Evolutionary conservation across 106 monocot species (phyloP).

Genomic region (Dendrobium catenatum): DNA sequence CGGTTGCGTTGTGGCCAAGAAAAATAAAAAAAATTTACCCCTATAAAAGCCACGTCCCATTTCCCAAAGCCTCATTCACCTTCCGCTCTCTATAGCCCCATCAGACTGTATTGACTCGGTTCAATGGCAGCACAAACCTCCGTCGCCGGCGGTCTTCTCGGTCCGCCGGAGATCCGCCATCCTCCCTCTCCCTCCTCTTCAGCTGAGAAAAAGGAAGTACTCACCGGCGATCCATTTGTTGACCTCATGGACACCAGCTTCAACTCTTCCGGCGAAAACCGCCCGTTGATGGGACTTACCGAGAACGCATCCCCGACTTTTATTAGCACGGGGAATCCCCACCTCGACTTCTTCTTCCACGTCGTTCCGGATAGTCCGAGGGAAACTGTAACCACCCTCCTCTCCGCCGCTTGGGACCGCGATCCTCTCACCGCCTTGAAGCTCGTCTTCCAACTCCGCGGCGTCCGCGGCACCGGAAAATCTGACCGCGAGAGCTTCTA

Average conservation of each 20-base stretch:
- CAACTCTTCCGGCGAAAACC: background rate
- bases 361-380: constrained; percentile 28
- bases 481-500: constrained; percentile 44
- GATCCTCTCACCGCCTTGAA: constrained; percentile 33
- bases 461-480: constrained; percentile 37
- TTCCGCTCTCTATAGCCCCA: background rate
- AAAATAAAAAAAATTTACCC: too few relatives aligned
- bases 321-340: constrained; percentile 42
- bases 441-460: constrained; percentile 39
- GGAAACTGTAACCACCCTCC: constrained; percentile 7
- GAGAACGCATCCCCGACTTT: constrained; percentile 49
- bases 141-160: background rate
- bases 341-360: constrained; percentile 46
- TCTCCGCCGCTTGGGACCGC: constrained; percentile 26
- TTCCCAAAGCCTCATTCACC: background rate
- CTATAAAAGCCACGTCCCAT: too few relatives aligned
- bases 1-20: too few relatives aligned
- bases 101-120: background rate
- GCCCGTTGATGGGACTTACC: constrained; percentile 26
- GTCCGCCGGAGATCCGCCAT: background rate
- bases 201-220: background rate
- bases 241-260: background rate
- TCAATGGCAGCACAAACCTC: background rate
- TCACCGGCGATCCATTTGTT: background rate
- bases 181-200: background rate